Percentiles rank a stretch among this genome's conserved stretches.
Conservation (phyloP, 163 green algal species). For the Chloromonas sp. region DNA sequence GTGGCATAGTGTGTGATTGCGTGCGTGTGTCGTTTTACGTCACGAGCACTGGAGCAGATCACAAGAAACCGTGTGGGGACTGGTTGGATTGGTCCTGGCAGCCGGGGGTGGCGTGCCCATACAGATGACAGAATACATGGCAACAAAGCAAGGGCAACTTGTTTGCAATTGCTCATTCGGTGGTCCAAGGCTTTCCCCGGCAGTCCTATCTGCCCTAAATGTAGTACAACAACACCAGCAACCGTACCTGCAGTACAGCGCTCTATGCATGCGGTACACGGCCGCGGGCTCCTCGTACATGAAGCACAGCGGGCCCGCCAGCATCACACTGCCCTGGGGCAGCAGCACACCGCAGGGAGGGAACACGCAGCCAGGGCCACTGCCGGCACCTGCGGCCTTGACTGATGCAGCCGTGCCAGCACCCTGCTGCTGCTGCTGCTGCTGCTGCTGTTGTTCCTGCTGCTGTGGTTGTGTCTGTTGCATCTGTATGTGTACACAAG, state of each 20-base stretch:
- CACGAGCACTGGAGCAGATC: too few species aligned
- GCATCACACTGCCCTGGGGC: slow-evolving; percentile 31
- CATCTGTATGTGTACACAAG: neutral
- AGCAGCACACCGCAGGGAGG: slow-evolving; percentile 29
- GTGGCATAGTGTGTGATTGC: too few species aligned
- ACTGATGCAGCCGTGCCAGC: neutral
- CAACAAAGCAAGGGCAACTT: too few species aligned
- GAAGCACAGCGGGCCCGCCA: slow-evolving; percentile 55
- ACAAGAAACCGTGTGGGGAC: too few species aligned
- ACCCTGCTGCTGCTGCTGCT: neutral
- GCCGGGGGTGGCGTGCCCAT: too few species aligned
- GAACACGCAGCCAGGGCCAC: neutral
- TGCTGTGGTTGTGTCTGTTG: too few species aligned
- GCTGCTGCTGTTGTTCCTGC: neutral
- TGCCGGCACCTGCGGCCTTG: neutral
- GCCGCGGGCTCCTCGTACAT: slow-evolving; percentile 40
- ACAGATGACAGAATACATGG: too few species aligned
- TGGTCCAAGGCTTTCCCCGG: too few species aligned
- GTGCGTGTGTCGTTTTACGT: too few species aligned
- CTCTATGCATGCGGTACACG: slow-evolving; percentile 38
- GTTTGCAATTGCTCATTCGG: too few species aligned
- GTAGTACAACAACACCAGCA: slow-evolving; percentile 1
- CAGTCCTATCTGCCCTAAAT: neutral
- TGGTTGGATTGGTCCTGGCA: neutral
- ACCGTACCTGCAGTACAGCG: slow-evolving; percentile 49